Evolutionary conservation across 2,329 filamentous ascomycete genomes (phyloP), one percentile per base, ranked within the genome.

Genomic region (Exophiala aquamarina): DNA sequence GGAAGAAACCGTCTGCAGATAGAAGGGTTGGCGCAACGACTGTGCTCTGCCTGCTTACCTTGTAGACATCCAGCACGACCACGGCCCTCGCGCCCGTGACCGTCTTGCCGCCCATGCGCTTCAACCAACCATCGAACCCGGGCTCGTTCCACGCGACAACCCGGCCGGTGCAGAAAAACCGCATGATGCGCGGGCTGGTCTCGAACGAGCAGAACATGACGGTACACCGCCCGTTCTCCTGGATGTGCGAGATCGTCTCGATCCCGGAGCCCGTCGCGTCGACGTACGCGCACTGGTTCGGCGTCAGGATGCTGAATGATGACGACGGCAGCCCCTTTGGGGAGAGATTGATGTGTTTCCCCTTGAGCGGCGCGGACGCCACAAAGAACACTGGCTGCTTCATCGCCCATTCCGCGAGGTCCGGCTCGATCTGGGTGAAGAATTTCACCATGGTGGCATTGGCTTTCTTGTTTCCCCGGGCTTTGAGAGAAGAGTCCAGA

Each of bases 181-280:
- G 70, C 63, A 85, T 63, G 59, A 87, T 86, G 44, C 80, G 72
- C 13, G 83, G 82, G 0, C 68, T 61, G 3, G 68, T 53, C 1
- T 77, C 79, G 52, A 86, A 86, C 19, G 78, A 82, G 63, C 78
- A 84, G 68, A 90, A 89, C 75, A 89, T 82, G 60, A 90, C 67
- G 5, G 85, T 89, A 11, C 86, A 75, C 10, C 87, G 79, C 20
- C 83, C 84, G 59, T 90, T 90, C 62, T 91, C 86, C 61, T 87
- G 83, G 10, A 87, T 67, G 60, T 90, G 86, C 4, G 81, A 74
- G 52, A 90, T 83, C 3, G 86, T 91, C 69, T 91, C 87, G 59
- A 76, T 82, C 19, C 86, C 86, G 28, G 83, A 87, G 21, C 86
- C 87, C 1, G 83, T 88, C 50, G 83, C 78, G 61, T 91, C 87